Percentiles rank a stretch among this genome's conserved stretches.
Evolutionary conservation across 129 eudicot genomes (phyloP).

Genomic region (Mikania micrantha): DNA sequence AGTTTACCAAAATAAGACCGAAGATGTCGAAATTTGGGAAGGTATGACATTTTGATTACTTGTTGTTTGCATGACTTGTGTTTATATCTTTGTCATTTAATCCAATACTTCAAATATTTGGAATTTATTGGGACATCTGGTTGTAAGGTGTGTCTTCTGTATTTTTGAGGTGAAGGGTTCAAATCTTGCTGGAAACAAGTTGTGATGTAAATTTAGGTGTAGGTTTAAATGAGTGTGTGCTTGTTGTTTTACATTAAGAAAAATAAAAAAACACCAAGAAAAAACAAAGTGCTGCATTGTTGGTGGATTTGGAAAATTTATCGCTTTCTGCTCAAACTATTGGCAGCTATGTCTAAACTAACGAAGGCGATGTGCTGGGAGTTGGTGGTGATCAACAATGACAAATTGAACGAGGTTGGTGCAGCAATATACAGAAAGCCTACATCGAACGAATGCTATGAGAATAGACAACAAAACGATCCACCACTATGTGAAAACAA

Average conservation of each 20-base stretch:
- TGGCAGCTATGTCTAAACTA: slow-evolving; percentile 54
- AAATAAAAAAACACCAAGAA: too few species aligned
- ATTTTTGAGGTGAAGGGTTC: too few species aligned
- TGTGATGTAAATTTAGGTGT: too few species aligned
- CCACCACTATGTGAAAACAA: slow-evolving; percentile 54
- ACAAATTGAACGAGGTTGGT: slow-evolving; percentile 43
- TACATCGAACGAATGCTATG: slow-evolving; percentile 60
- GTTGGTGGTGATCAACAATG: slow-evolving; percentile 37
- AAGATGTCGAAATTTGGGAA: slow-evolving; percentile 58
- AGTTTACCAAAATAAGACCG: slow-evolving; percentile 44
- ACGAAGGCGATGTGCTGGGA: slow-evolving; percentile 72
- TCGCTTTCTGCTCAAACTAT: background rate
- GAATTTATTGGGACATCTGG: too few species aligned
- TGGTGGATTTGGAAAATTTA: background rate
- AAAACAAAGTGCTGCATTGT: background rate
- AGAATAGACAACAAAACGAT: slow-evolving; percentile 42
- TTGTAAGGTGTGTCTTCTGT: too few species aligned
- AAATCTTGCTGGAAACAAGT: too few species aligned
- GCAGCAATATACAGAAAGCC: slow-evolving; percentile 64
- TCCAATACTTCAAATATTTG: background rate
- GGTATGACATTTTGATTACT: slow-evolving; percentile 24
- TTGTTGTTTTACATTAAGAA: too few species aligned
- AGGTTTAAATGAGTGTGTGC: too few species aligned
- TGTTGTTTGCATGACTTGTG: background rate
- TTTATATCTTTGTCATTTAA: background rate